A percentile compares a stretch with the other conserved stretches of the same genome.
Evolutionary conservation across 805 yeast species (phyloP).

Genomic region (Lachancea sp.): DNA sequence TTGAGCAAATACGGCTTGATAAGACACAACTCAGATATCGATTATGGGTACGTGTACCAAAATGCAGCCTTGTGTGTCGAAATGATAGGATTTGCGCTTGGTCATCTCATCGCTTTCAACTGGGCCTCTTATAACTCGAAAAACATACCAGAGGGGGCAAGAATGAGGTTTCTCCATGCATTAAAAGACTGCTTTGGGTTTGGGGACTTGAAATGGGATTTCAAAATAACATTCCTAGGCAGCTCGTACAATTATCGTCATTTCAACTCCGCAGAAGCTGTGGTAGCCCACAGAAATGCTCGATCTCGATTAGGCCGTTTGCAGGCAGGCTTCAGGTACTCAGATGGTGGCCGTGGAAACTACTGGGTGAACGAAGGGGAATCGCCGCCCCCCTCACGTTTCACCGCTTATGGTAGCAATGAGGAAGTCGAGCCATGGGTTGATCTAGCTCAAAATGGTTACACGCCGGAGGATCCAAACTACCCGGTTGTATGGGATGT

Average conservation of each 20-base stretch:
- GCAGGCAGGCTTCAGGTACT: slow-evolving; percentile 76
- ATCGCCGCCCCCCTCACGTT: neutral
- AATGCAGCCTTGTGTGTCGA: slow-evolving; percentile 78
- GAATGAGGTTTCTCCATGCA: slow-evolving; percentile 58
- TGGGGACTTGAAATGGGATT: slow-evolving; percentile 75
- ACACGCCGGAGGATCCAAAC: slow-evolving; percentile 30
- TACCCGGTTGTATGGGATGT: slow-evolving; percentile 32
- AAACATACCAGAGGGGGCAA: slow-evolving; percentile 59
- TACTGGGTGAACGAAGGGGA: slow-evolving; percentile 60
- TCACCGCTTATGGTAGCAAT: slow-evolving; percentile 8
- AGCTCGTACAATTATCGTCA: slow-evolving; percentile 71
- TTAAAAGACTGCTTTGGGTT: slow-evolving; percentile 68
- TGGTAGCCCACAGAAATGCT: slow-evolving; percentile 63
- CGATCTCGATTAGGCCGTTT: slow-evolving; percentile 60
- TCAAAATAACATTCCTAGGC: slow-evolving; percentile 61
- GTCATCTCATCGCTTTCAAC: slow-evolving; percentile 85
- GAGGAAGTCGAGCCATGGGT: slow-evolving; percentile 23
- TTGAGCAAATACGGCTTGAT: slow-evolving; percentile 44
- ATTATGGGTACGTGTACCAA: slow-evolving; percentile 56
- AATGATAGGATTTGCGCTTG: slow-evolving; percentile 74
- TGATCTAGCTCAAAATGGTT: slow-evolving; percentile 18
- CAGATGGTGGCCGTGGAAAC: slow-evolving; percentile 67
- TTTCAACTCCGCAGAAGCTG: slow-evolving; percentile 74
- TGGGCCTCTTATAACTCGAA: slow-evolving; percentile 62
- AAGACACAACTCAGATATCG: slow-evolving; percentile 30